Conservation (phyloP, 148 eudicot species). For the Arctostaphylos glauca region DNA sequence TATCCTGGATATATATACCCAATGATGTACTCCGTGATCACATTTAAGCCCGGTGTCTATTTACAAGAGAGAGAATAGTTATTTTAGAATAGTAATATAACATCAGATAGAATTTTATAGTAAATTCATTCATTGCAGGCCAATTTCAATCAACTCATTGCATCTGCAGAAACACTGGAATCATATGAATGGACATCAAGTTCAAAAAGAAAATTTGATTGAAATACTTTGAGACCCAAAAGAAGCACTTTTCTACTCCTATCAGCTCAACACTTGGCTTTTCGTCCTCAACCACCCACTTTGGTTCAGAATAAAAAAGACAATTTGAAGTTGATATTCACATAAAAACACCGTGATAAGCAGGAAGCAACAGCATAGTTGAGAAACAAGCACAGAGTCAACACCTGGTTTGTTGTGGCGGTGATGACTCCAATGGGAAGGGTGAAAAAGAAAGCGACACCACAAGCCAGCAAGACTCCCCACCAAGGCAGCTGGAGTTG, state of each 20-base stretch:
- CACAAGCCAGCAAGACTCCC: conserved; percentile 56
- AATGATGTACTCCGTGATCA: conserved; percentile 52
- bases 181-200: background rate
- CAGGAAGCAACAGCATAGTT: background rate
- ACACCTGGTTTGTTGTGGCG: conserved; percentile 61
- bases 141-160: no score
- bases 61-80: no score
- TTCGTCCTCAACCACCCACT: no score
- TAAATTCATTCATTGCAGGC: no score
- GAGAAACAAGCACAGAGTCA: background rate
- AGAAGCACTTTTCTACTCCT: no score
- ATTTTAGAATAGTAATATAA: no score
- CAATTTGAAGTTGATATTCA: background rate
- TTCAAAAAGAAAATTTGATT: background rate
- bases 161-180: background rate
- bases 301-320: no score
- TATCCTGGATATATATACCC: conserved; percentile 56
- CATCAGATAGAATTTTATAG: no score
- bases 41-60: conserved; percentile 19
- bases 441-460: conserved; percentile 56
- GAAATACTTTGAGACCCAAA: no score
- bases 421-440: conserved; percentile 60
- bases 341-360: background rate
- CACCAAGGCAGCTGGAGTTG: conserved; percentile 70
- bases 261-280: no score